Conservation (phyloP, 352 stramenopile genomes). For the Globisporangium camurandrum region DNA sequence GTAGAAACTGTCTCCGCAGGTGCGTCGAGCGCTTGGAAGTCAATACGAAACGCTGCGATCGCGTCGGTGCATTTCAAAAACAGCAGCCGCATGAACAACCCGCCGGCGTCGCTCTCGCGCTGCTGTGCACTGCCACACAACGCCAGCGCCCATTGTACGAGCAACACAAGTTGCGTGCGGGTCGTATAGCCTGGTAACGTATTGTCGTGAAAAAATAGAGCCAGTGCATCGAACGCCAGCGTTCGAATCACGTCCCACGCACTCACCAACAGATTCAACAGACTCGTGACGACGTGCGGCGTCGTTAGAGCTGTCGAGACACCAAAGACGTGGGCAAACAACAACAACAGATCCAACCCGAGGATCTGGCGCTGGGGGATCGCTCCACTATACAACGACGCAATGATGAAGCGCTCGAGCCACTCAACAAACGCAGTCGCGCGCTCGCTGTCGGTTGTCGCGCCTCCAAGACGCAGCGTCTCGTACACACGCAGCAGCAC, state of each 20-base stretch:
- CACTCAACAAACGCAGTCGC: conserved; percentile 52
- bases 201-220: conserved; percentile 59
- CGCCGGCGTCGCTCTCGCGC: conserved; percentile 80
- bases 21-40: conserved; percentile 10
- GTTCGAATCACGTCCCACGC: conserved; percentile 74
- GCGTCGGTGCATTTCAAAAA: conserved; percentile 53
- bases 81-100: conserved; percentile 76
- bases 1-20: not conserved
- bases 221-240: conserved; percentile 56
- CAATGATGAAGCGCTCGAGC: conserved; percentile 59
- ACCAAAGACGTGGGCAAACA: conserved; percentile 71
- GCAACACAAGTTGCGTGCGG: conserved; percentile 22
- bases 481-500: conserved; percentile 74
- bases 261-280: conserved; percentile 75
- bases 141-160: conserved; percentile 65
- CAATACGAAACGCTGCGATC: conserved; percentile 32
- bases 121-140: conserved; percentile 68
- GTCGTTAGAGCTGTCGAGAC: conserved; percentile 30
- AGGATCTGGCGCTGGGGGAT: conserved; percentile 65
- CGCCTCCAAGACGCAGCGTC: conserved; percentile 26
- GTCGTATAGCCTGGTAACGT: conserved; percentile 55
- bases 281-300: conserved; percentile 51
- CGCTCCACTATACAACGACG: conserved; percentile 53
- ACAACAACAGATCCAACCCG: conserved; percentile 58
- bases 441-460: conserved; percentile 21